A percentile compares a stretch with the other conserved stretches of the same genome.
These are phyloP conservation scores for Zymoseptoria tritici DNA, from an alignment of 2,329 filamentous ascomycete species.

Conservation along the genomic window DNA sequence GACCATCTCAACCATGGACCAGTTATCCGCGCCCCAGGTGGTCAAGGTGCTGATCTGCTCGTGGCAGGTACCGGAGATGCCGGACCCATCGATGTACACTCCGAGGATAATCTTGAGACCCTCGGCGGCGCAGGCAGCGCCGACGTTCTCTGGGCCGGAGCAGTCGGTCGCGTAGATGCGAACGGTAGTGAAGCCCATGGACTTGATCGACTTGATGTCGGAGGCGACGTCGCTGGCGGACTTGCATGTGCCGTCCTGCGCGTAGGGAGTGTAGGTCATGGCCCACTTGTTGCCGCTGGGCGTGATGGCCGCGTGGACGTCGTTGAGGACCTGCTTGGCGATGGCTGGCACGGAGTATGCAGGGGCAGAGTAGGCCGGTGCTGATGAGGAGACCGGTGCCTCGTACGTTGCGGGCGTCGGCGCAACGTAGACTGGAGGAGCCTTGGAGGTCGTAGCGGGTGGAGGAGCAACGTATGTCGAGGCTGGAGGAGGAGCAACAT, in stretches of 20 bases:
- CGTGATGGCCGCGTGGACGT: slow-evolving; percentile 9
- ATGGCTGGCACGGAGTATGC: neutral
- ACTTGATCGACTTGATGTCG: slow-evolving; percentile 38
- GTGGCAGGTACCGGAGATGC: slow-evolving; percentile 50
- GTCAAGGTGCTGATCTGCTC: slow-evolving; percentile 68
- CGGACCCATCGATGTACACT: slow-evolving; percentile 67
- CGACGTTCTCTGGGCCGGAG: slow-evolving; percentile 68
- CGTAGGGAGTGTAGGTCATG: slow-evolving; percentile 45
- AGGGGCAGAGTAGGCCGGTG: neutral
- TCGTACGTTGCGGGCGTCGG: slow-evolving; percentile 1
- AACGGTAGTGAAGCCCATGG: slow-evolving; percentile 52
- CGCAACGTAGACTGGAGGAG: slow-evolving; percentile 7
- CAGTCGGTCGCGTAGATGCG: slow-evolving; percentile 94
- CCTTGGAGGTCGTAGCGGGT: slow-evolving; percentile 10
- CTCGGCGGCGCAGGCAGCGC: slow-evolving; percentile 56
- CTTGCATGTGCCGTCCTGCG: slow-evolving; percentile 38
- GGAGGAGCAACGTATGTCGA: slow-evolving; percentile 17
- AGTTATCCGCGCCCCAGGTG: slow-evolving; percentile 62
- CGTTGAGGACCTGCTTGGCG: slow-evolving; percentile 1
- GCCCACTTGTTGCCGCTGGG: slow-evolving; percentile 40
- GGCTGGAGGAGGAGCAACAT: slow-evolving; percentile 30
- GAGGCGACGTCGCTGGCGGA: slow-evolving; percentile 30
- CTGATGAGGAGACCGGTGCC: slow-evolving; percentile 1
- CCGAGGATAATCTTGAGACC: slow-evolving; percentile 77
- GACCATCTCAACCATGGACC: slow-evolving; percentile 68